Conservation (phyloP, 2,329 filamentous ascomycete species). For the Paecilomyces formosus region DNA sequence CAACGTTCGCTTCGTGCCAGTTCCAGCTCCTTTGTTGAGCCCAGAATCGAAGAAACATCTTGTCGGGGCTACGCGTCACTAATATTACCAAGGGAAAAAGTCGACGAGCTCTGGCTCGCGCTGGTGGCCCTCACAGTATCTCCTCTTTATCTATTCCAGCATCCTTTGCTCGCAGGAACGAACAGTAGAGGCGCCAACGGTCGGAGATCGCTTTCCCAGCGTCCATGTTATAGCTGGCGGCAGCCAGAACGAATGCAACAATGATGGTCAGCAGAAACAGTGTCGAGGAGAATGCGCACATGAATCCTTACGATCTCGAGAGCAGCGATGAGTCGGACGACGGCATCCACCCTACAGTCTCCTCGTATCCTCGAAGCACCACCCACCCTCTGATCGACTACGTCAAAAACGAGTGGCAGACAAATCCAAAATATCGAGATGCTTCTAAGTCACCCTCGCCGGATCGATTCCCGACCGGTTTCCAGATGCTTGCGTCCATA, state of each 20-base stretch:
- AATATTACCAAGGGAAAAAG: neutral
- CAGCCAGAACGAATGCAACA: neutral
- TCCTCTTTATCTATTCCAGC: neutral
- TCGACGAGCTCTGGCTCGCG: neutral
- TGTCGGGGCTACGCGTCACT: neutral
- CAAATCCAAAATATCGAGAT: slow-evolving; percentile 12
- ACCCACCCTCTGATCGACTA: slow-evolving; percentile 30
- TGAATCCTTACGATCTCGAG: neutral
- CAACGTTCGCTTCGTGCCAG: neutral
- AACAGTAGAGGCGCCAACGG: neutral
- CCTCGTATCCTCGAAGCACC: slow-evolving; percentile 9
- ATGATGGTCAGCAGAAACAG: neutral
- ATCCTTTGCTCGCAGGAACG: neutral
- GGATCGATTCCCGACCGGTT: slow-evolving; percentile 12
- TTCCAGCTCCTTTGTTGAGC: neutral
- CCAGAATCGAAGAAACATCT: neutral
- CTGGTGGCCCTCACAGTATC: neutral
- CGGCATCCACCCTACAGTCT: slow-evolving; percentile 8
- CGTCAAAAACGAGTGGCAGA: slow-evolving; percentile 33
- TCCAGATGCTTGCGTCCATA: slow-evolving; percentile 22
- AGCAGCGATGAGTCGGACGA: slow-evolving; percentile 13
- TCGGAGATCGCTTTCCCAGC: neutral
- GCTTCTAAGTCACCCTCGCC: slow-evolving; percentile 11
- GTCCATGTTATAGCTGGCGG: neutral
- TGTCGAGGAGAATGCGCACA: neutral